Conservation (phyloP, 2,329 filamentous ascomycete genomes). For the Botrytis squamosa region DNA sequence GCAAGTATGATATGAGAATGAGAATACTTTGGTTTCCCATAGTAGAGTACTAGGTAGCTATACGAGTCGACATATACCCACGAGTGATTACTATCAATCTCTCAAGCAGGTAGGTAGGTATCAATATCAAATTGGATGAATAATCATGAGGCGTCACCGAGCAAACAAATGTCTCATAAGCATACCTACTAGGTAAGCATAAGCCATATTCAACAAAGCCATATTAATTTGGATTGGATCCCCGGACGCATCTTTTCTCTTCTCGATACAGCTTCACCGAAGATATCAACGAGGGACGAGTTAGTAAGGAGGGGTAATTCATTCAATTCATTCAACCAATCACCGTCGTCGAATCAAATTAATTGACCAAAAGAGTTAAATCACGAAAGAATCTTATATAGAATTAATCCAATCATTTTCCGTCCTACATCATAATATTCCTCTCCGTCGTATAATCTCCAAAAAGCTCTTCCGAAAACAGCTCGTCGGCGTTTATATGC, state of each 20-base stretch:
- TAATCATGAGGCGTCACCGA: neutral
- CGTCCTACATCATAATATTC: neutral
- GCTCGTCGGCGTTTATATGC: neutral
- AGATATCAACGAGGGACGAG: slow-evolving; percentile 1
- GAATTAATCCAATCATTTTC: neutral
- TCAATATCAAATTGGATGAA: neutral
- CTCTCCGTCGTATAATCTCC: neutral
- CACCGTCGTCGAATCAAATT: neutral
- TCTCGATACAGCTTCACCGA: slow-evolving; percentile 20
- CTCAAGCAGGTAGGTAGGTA: neutral
- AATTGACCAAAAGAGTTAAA: neutral
- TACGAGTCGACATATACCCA: neutral
- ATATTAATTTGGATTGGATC: neutral
- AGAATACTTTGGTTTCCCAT: neutral
- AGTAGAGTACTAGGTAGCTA: neutral
- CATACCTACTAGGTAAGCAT: too few relatives aligned
- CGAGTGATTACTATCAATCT: neutral
- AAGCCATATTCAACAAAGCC: neutral
- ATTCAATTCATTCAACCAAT: neutral
- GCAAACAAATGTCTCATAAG: neutral
- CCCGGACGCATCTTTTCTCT: neutral
- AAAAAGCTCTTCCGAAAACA: neutral
- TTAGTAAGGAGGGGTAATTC: slow-evolving; percentile 13
- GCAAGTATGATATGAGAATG: neutral
- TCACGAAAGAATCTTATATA: neutral